Conservation (phyloP, 1,284 basidiomycete species). For the Apiotrichum mycotoxinovorans region DNA sequence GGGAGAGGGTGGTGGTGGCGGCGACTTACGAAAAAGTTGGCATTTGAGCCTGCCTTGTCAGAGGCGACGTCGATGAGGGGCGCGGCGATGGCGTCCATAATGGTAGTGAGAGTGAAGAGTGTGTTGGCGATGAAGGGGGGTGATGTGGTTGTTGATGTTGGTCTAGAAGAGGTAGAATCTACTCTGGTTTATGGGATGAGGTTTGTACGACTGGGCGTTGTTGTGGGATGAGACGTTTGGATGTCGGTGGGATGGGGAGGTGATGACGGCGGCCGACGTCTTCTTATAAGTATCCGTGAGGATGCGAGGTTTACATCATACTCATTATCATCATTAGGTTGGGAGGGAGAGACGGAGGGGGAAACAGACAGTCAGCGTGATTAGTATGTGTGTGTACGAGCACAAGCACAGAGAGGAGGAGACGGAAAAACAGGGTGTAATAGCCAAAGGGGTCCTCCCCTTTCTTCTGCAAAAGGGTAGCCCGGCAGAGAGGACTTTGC, state of each 20-base stretch:
- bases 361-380: neutral
- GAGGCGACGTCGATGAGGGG: conserved; percentile 4
- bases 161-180: neutral
- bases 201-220: neutral
- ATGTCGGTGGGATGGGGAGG: neutral
- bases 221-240: neutral
- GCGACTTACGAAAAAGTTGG: conserved; percentile 13
- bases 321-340: neutral
- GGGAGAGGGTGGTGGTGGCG: neutral
- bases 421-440: too few species aligned
- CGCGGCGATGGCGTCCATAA: conserved; percentile 14
- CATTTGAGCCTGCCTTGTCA: conserved; percentile 7
- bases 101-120: neutral
- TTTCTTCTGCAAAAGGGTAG: too few species aligned
- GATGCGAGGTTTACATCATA: too few species aligned
- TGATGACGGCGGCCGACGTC: neutral
- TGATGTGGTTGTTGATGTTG: neutral
- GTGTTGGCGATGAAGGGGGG: neutral
- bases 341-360: neutral
- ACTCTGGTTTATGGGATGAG: too few species aligned
- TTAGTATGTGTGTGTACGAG: too few species aligned
- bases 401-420: neutral
- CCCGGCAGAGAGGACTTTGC: too few species aligned
- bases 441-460: too few species aligned
- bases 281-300: neutral